Conservation (phyloP, 495 filamentous ascomycete species). For the Talaromyces proteolyticus region DNA sequence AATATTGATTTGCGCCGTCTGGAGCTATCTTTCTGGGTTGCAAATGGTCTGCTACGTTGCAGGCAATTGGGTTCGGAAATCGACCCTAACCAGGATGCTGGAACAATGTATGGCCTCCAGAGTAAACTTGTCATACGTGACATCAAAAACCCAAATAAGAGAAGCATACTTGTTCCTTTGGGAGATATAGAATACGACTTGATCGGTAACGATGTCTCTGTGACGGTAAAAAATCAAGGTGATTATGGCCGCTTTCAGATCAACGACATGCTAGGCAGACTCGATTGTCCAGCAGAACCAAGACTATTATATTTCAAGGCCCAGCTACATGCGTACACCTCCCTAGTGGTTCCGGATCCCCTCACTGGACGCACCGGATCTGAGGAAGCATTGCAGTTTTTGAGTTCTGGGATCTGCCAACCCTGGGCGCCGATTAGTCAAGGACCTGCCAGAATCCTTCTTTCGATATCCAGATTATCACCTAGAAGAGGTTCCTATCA, state of each 20-base stretch:
- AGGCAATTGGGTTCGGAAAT: constrained; percentile 38
- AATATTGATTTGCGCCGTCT: constrained; percentile 40
- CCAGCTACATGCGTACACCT: constrained; percentile 55
- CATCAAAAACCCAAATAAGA: constrained; percentile 19
- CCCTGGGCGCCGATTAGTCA: constrained; percentile 40
- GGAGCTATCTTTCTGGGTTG: constrained; percentile 44
- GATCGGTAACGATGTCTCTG: constrained; percentile 27
- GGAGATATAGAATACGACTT: constrained; percentile 21
- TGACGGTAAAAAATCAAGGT: constrained; percentile 28
- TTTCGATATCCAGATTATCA: constrained; percentile 38
- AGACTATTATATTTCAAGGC: constrained; percentile 42
- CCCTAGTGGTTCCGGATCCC: constrained; percentile 48
- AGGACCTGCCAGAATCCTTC: constrained; percentile 29
- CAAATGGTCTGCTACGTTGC: constrained; percentile 13
- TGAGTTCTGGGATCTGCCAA: constrained; percentile 37
- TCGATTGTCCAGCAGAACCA: constrained; percentile 42
- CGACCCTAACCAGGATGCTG: constrained; percentile 45
- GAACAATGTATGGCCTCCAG: constrained; percentile 45
- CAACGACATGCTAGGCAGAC: constrained; percentile 38
- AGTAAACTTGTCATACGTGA: constrained; percentile 49
- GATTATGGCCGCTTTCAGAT: constrained; percentile 37
- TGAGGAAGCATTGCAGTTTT: constrained; percentile 45
- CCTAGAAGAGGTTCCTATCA: constrained; percentile 51
- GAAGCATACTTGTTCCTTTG: constrained; percentile 46
- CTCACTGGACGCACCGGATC: constrained; percentile 56